A percentile compares a stretch with the other conserved stretches of the same genome.
Evolutionary conservation across 495 filamentous ascomycete species (phyloP).

Genomic region (Trichocladium antarcticum): DNA sequence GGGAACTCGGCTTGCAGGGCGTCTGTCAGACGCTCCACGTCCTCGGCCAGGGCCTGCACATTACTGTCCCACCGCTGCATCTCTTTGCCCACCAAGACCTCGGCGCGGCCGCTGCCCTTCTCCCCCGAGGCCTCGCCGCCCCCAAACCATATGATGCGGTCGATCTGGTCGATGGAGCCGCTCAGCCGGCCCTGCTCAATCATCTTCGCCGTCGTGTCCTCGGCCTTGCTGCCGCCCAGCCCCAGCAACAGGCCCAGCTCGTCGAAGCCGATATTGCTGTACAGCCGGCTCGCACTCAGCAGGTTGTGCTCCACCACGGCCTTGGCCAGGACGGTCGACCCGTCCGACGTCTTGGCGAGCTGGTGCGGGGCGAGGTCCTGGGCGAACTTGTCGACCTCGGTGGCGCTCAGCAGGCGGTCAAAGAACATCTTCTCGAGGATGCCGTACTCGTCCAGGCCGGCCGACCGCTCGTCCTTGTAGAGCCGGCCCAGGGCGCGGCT

Average conservation of each 20-base stretch:
- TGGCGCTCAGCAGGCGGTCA: conserved; percentile 66
- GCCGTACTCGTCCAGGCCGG: conserved; percentile 62
- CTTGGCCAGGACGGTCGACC: conserved; percentile 84
- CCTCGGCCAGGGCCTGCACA: conserved; percentile 73
- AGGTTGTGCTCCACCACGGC: conserved; percentile 95
- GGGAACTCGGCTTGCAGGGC: conserved; percentile 62
- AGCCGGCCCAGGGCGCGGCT: conserved; percentile 66
- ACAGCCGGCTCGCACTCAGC: conserved; percentile 71
- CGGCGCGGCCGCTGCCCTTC: conserved; percentile 46
- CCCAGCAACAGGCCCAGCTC: conserved; percentile 68
- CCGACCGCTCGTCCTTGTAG: conserved; percentile 86
- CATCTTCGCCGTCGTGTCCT: conserved; percentile 87
- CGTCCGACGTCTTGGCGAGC: conserved; percentile 76
- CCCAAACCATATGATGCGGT: conserved; percentile 76
- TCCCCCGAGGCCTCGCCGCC: conserved; percentile 54
- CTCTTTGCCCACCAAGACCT: conserved; percentile 51
- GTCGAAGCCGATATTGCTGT: conserved; percentile 77
- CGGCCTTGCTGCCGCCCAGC: conserved; percentile 68
- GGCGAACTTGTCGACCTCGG: conserved; percentile 78
- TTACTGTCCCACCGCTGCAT: conserved; percentile 81
- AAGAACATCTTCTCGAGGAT: conserved; percentile 98
- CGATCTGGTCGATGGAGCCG: conserved; percentile 91
- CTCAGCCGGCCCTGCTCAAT: conserved; percentile 82
- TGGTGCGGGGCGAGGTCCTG: conserved; percentile 74
- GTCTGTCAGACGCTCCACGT: conserved; percentile 76